Evolutionary conservation across 371 early-diverging fungal species (phyloP).

Genomic region (Mucor lusitanicus): DNA sequence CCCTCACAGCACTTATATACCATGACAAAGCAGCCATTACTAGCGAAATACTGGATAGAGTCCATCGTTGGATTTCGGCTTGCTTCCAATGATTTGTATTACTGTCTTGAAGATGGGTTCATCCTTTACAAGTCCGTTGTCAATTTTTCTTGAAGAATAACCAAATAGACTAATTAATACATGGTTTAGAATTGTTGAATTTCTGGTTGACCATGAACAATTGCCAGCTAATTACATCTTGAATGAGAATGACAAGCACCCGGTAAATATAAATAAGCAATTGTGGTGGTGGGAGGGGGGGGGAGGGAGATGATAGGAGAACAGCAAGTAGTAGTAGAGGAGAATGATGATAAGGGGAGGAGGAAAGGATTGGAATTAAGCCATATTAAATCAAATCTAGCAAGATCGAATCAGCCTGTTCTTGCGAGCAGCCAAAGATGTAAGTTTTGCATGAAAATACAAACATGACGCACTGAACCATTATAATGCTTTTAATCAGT

Average conservation of each 20-base stretch:
- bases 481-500: slow-evolving; percentile 11
- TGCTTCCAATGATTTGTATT: slow-evolving; percentile 51
- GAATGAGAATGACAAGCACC: not conserved
- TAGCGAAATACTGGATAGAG: slow-evolving; percentile 60
- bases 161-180: not conserved
- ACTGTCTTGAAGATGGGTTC: slow-evolving; percentile 78
- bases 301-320: not conserved
- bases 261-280: slow-evolving; percentile 7
- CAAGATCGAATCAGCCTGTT: slow-evolving; percentile 27
- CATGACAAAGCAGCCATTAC: not conserved
- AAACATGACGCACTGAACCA: not conserved
- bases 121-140: slow-evolving; percentile 74
- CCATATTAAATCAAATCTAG: slow-evolving; percentile 9
- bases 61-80: slow-evolving; percentile 46
- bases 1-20: slow-evolving; percentile 2
- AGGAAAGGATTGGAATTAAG: not conserved
- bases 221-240: not conserved
- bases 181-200: not conserved
- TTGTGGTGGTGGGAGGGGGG: too few species aligned
- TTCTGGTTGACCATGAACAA: not conserved
- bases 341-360: not conserved
- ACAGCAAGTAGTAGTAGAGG: not conserved
- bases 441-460: slow-evolving; percentile 11
- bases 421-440: slow-evolving; percentile 26
- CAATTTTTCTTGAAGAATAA: not conserved